Evolutionary conservation across 106 monocot genomes (phyloP).

Genomic region (Platanthera guangdongensis): DNA sequence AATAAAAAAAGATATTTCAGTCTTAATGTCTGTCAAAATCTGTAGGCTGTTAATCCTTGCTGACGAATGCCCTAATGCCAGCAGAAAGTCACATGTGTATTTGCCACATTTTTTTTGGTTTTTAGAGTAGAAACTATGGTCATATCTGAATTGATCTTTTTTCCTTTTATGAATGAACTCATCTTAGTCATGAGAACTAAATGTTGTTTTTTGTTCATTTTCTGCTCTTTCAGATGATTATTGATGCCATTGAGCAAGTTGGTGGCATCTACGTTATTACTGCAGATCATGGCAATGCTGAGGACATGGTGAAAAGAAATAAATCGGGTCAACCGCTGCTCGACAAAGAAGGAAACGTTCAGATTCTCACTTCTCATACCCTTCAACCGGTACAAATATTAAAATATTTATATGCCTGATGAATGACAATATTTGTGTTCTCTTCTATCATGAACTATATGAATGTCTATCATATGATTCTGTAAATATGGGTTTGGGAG

Average conservation of each 20-base stretch:
- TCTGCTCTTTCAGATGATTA: constrained; percentile 28
- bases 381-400: constrained; percentile 48
- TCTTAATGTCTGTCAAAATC: too few relatives aligned
- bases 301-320: constrained; percentile 67
- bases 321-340: constrained; percentile 44
- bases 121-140: too few relatives aligned
- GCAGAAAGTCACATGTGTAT: too few relatives aligned
- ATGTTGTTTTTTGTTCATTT: neutral
- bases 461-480: too few relatives aligned
- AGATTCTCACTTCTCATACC: constrained; percentile 66
- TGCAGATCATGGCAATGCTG: constrained; percentile 76
- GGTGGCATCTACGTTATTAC: constrained; percentile 64
- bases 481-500: too few relatives aligned
- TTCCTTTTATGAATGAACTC: too few relatives aligned
- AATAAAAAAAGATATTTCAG: too few relatives aligned
- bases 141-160: too few relatives aligned
- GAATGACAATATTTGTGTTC: neutral
- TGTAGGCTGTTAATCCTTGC: too few relatives aligned
- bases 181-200: neutral
- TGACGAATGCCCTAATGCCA: too few relatives aligned
- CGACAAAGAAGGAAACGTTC: constrained; percentile 35
- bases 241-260: constrained; percentile 55
- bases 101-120: too few relatives aligned
- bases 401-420: neutral
- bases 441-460: too few relatives aligned